These are phyloP conservation scores for Camelina sativa DNA, from an alignment of 345 rosid species.

Conservation along the genomic window DNA sequence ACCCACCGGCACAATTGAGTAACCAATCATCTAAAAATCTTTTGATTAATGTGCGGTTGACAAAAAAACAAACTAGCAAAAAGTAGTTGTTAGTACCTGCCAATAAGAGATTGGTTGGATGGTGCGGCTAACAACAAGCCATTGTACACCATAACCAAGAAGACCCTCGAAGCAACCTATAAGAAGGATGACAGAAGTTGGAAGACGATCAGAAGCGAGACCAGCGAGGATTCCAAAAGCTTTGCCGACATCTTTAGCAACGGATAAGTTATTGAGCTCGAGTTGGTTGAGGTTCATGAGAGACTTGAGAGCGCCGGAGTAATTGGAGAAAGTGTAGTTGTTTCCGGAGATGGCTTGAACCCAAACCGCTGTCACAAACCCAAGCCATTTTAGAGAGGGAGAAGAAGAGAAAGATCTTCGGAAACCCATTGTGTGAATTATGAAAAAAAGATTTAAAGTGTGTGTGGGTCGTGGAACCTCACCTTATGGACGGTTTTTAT, in stretches of 20 bases:
- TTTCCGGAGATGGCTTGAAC: constrained; percentile 91
- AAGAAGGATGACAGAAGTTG: constrained; percentile 69
- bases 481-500: constrained; percentile 8
- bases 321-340: constrained; percentile 92
- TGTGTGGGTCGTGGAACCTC: neutral
- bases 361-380: constrained; percentile 95
- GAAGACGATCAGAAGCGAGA: constrained; percentile 76
- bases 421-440: constrained; percentile 23
- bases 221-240: constrained; percentile 97
- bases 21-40: too few relatives aligned
- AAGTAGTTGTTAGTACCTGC: constrained; percentile 56
- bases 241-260: constrained; percentile 91
- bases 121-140: constrained; percentile 80
- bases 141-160: constrained; percentile 92
- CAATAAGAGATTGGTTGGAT: constrained; percentile 77
- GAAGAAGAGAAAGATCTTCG: constrained; percentile 30
- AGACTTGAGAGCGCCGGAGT: constrained; percentile 81
- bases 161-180: constrained; percentile 88
- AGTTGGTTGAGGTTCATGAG: constrained; percentile 88
- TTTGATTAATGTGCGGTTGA: too few relatives aligned
- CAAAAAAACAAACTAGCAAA: too few relatives aligned
- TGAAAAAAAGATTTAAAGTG: too few relatives aligned
- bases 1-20: too few relatives aligned
- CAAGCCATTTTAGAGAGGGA: constrained; percentile 80
- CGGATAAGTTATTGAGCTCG: constrained; percentile 79